Evolutionary conservation across 371 early-diverging fungal species (phyloP).

Genomic region (Vittaforma corneae): DNA sequence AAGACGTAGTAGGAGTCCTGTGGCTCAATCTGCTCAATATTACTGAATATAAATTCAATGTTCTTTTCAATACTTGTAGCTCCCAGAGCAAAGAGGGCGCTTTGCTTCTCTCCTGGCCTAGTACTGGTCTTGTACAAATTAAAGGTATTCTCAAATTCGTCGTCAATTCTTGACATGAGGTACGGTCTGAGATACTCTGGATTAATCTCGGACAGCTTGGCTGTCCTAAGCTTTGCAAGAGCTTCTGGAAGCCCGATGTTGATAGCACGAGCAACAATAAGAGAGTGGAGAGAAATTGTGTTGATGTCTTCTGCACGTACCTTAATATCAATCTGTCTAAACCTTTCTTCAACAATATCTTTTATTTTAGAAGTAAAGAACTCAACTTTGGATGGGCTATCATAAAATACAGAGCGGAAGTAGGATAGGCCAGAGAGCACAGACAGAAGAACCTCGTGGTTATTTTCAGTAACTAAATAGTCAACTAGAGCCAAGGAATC

Average conservation of each 20-base stretch:
- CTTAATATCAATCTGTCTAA: constrained; percentile 1
- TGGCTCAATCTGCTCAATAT: neutral
- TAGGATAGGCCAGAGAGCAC: neutral
- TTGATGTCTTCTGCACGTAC: neutral
- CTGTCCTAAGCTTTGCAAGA: neutral
- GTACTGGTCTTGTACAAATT: constrained; percentile 6
- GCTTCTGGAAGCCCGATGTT: neutral
- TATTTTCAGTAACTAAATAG: neutral
- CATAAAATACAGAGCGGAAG: constrained; percentile 7
- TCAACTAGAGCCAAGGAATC: neutral
- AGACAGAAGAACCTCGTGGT: constrained; percentile 7
- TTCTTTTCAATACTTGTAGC: neutral
- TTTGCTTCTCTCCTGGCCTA: constrained; percentile 7
- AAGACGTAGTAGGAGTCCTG: constrained; percentile 1
- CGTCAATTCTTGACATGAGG: neutral
- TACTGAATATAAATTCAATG: neutral
- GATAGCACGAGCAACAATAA: neutral
- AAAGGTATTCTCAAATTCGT: constrained; percentile 5
- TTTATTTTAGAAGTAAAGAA: neutral
- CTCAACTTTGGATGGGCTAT: neutral
- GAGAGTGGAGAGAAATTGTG: neutral
- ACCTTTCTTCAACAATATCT: neutral
- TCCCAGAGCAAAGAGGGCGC: constrained; percentile 9
- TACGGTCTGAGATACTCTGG: constrained; percentile 2
- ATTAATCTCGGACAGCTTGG: neutral